Conservation (phyloP, 495 filamentous ascomycete species). For the Haplographium delicatum region DNA sequence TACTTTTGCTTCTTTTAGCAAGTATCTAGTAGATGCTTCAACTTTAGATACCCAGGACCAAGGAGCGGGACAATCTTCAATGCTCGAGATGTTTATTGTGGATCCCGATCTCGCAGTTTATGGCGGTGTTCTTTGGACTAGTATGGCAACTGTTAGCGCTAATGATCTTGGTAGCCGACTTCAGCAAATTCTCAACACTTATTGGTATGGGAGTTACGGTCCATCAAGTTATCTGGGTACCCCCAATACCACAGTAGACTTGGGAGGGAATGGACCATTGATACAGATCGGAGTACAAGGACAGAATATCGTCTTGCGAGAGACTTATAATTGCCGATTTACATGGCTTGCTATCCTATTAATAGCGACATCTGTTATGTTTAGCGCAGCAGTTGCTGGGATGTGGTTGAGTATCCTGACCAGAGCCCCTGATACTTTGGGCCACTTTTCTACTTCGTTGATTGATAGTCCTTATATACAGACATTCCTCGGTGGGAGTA, state of each 20-base stretch:
- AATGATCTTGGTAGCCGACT: slow-evolving; percentile 4
- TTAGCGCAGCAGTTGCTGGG: background rate
- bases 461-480: background rate
- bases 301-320: background rate
- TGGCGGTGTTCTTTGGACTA: background rate
- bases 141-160: background rate
- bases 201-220: slow-evolving; percentile 4
- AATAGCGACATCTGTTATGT: background rate
- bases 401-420: background rate
- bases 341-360: background rate
- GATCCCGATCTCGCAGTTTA: background rate
- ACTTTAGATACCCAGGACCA: background rate
- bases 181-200: slow-evolving; percentile 7
- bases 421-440: slow-evolving; percentile 2
- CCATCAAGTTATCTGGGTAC: background rate
- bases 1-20: background rate
- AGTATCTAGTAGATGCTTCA: background rate
- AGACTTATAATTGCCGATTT: background rate
- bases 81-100: background rate
- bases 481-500: background rate
- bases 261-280: background rate
- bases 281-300: background rate
- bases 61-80: background rate
- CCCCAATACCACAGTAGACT: background rate
- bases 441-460: background rate